A percentile compares a stretch with the other conserved stretches of the same genome.
Evolutionary conservation across 1,284 basidiomycete species (phyloP).

Genomic region (Leccinum holopus): DNA sequence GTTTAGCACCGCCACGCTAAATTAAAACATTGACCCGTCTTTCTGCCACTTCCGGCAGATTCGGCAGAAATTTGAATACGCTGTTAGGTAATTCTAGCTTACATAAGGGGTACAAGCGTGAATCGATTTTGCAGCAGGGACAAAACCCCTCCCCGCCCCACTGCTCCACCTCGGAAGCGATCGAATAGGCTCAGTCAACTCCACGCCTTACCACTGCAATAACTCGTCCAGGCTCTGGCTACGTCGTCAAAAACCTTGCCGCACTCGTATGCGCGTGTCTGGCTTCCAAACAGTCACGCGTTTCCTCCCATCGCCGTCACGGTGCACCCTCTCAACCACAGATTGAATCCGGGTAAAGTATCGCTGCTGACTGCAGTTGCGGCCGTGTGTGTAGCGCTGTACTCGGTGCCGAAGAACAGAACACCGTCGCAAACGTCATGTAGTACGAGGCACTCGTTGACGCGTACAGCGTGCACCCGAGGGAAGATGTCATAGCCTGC

Average conservation of each 20-base stretch:
- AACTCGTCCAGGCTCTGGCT: constrained; percentile 32
- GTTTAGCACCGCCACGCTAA: no score
- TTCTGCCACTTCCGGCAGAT: no score
- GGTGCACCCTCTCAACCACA: background rate
- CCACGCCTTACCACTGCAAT: constrained; percentile 23
- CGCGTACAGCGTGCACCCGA: constrained; percentile 8
- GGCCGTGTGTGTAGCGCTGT: constrained; percentile 25
- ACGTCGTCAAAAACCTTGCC: constrained; percentile 19
- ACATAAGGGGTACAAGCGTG: no score
- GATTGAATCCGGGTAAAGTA: constrained; percentile 28
- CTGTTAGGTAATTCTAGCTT: no score
- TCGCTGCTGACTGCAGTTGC: constrained; percentile 25
- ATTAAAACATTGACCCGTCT: no score
- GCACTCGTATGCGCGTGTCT: constrained; percentile 32
- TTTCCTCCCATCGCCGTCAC: background rate
- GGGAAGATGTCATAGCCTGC: constrained; percentile 21
- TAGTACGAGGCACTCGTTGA: constrained; percentile 21
- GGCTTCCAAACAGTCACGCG: constrained; percentile 30
- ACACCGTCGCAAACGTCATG: constrained; percentile 5
- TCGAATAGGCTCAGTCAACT: constrained; percentile 5
- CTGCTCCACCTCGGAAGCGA: background rate
- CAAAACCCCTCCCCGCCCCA: no score
- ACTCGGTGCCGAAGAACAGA: constrained; percentile 9
- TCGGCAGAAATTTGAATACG: no score
- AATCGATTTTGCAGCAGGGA: no score